Evolutionary conservation across 2,329 filamentous ascomycete species (phyloP), one percentile per base, ranked within the genome.

Genomic region (Fusarium sp.): DNA sequence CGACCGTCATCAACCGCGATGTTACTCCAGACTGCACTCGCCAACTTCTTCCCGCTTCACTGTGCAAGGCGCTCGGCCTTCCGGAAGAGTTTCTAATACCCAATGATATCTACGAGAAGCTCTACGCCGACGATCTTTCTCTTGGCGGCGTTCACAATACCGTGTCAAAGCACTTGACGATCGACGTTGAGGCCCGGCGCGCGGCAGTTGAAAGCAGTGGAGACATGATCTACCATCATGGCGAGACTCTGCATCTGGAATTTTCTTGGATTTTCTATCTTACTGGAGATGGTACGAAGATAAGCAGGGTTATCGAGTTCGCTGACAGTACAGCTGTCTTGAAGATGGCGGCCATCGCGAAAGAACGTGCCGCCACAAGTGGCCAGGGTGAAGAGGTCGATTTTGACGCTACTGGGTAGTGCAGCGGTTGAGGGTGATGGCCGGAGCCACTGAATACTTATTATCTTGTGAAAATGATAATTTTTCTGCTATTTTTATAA

Each of bases 291-390:
- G 71, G 63, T 10, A 65, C 49, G 5, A 74, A 72, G 58, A 67
- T 74, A 7, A 59, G 42, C 36, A 60, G 61, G 56, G 72, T 69
- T 2, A 52, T 74, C 8, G 72, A 74, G 56, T 74, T 74, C 12
- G 65, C 67, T 9, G 71, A 74, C 39, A 22, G 20, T 6, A 45
- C 33, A 5, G 55, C 42, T 14, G 69, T 72, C 2, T 26, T 42
- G 20, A 52, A 38, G 9, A 39, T 73, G 52, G 60, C 47, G 33
- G 58, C 64, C 10, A 58, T 58, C 1, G 39, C 31, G 38, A 68
- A 67, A n/a, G 63, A 56, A 17, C 39, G 20, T n/a, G 35, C 26
- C n/a, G 18, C 55, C 20, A 28, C 11, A 11, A 38, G 4, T 12
- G 17, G 31, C 20, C 61, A 38, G 42, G 11, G 9, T 38, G 4